Conservation (phyloP, 2,329 filamentous ascomycete species). For the Chrysosphaeria jannelii region DNA sequence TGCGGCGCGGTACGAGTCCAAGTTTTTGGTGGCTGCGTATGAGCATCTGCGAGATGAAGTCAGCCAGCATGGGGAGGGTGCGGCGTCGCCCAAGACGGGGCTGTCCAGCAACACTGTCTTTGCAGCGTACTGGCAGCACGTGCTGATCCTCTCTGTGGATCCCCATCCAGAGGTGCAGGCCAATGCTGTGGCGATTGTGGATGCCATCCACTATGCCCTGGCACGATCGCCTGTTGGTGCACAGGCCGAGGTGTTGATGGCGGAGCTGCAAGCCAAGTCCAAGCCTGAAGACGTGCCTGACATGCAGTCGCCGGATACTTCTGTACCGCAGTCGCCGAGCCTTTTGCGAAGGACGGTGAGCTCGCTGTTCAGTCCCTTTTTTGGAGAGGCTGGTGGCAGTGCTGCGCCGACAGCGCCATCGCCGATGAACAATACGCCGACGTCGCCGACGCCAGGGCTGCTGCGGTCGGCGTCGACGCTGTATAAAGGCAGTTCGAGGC, state of each 20-base stretch:
- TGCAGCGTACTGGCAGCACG: slow-evolving; percentile 78
- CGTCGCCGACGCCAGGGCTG: slow-evolving; percentile 8
- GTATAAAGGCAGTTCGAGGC: slow-evolving; percentile 1
- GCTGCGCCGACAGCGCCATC: neutral
- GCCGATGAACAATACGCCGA: slow-evolving; percentile 2
- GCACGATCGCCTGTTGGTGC: slow-evolving; percentile 46
- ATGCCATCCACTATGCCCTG: slow-evolving; percentile 53
- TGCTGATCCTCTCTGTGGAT: slow-evolving; percentile 71
- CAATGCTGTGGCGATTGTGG: slow-evolving; percentile 59
- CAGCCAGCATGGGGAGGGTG: slow-evolving; percentile 19
- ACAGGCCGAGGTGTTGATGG: slow-evolving; percentile 39
- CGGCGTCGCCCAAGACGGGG: slow-evolving; percentile 18
- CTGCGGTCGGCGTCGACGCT: slow-evolving; percentile 9
- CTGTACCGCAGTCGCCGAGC: slow-evolving; percentile 22
- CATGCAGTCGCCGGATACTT: slow-evolving; percentile 7
- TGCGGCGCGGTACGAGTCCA: slow-evolving; percentile 66
- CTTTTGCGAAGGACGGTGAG: slow-evolving; percentile 33
- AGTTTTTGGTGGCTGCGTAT: slow-evolving; percentile 72
- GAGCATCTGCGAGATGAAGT: slow-evolving; percentile 72
- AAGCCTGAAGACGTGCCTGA: no score
- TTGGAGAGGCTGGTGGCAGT: slow-evolving; percentile 11
- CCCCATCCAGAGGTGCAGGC: slow-evolving; percentile 79
- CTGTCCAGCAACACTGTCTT: slow-evolving; percentile 72
- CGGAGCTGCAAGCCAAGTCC: slow-evolving; percentile 39
- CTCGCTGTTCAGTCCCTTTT: slow-evolving; percentile 27